Base-by-base conservation (phyloP, 1,139 yeast species). In the Suhomyces bribrorum region DNA sequence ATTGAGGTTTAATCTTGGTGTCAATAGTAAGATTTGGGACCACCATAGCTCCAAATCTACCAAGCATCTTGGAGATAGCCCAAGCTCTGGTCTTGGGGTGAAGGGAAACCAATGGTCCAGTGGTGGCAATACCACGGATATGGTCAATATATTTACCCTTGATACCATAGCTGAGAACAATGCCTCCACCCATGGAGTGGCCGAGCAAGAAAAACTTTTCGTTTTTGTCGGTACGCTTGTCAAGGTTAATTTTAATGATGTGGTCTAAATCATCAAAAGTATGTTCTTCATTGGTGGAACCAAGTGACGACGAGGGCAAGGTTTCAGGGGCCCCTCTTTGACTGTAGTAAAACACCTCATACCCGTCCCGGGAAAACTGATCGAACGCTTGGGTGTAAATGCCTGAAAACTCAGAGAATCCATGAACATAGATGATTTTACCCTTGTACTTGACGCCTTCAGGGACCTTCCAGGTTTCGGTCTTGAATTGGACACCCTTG, bases 141-240 rank as follows among this genome's bases (percentile, higher is more conserved):
- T 70, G 53, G 26, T 79, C 75, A 32, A 71, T 69, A 57, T 77
- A 59, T 46, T 69, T 75, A 3, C 97, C 97, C 32, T 66, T 64
- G 37, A 83, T 74, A 12, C 81, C 86, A 59, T 90, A 90, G 61
- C 83, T 86, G 45, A 89, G 68, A 0, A 71, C 68, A 37, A 88
- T 81, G 0, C 86, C 96, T 14, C 97, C 97, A 34, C 98, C 98
- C 97, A 92, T 89, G n/a, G 95, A 86, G 56, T 86, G 95, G 2
- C 97, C 96, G 63, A 79, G 70, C 47, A 92, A 57, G 52, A 73
- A 76, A 29, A 88, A 55, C 47, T 79, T 80, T 32, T 69, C 69
- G 7, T 56, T 38, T 13, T 46, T 40, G 33, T 54, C 52, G 4
- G 38, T 34, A 32, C 62, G 46, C 23, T 50, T 47, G 27, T 60